Conservation (phyloP, 345 rosid genomes). For the Microcos paniculata region DNA sequence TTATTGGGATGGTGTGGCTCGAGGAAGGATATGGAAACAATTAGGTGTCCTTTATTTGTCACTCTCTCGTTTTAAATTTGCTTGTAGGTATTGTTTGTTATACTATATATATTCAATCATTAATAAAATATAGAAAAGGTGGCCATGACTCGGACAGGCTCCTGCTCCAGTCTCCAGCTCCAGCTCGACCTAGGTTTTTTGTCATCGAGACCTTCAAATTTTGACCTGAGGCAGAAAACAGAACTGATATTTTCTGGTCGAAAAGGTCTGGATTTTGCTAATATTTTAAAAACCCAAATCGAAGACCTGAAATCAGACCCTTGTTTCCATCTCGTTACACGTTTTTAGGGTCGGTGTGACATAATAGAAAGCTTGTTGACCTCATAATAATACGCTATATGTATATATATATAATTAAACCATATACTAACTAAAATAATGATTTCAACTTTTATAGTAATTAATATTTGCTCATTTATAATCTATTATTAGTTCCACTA, state of each 20-base stretch:
- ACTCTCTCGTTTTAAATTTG: background rate
- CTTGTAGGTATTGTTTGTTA: conserved; percentile 1
- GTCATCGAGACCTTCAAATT: conserved; percentile 54
- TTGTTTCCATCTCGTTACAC: conserved; percentile 2
- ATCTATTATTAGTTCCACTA: background rate
- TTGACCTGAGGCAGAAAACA: conserved; percentile 21
- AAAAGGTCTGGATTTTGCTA: background rate
- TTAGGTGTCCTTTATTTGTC: conserved; percentile 12
- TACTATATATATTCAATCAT: background rate
- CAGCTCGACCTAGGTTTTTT: conserved; percentile 19
- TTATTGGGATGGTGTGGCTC: conserved; percentile 56
- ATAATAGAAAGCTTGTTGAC: background rate
- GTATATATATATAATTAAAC: too few species aligned
- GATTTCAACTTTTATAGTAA: background rate
- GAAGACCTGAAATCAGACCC: conserved; percentile 7
- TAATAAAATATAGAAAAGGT: background rate
- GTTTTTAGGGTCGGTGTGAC: conserved; percentile 5
- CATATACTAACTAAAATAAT: background rate
- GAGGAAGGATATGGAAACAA: conserved; percentile 47
- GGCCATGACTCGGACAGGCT: conserved; percentile 7
- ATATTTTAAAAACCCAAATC: background rate
- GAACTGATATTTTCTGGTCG: conserved; percentile 2
- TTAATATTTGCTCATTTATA: background rate
- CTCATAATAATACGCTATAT: background rate
- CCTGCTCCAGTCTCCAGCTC: background rate